Evolutionary conservation across 1,139 yeast genomes (phyloP), one percentile per base, ranked within the genome.

Genomic region (Yamadazyma triangularis): DNA sequence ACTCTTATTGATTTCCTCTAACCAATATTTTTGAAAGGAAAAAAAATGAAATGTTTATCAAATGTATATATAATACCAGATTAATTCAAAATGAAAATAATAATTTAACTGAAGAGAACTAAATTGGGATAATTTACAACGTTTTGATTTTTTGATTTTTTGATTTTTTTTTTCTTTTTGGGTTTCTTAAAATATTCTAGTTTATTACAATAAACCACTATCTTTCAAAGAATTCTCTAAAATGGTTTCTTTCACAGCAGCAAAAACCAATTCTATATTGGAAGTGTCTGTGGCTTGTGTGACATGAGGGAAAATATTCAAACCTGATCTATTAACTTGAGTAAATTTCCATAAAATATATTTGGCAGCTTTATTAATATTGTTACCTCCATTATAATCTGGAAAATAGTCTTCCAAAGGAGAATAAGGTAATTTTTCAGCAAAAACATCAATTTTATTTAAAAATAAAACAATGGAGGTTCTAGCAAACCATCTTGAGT

Each of bases 231-330:
- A 71, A 53, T 88, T 88, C 48, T 86, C 94, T 51, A 88, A 67
- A 33, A 88, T 83, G 4, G 95, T 85, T 56, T 87, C 96, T 51
- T 82, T 83, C 20, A 88, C 91, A 11, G 95, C 95, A 4, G 94
- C 95, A 64, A 88, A 86, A 5, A 88, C 96, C 47, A 87, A 64
- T 48, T 83, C 78, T 41, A 88, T 87, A 53, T 88, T 88, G 16
- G 87, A 79, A 7, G 96, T 87, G 54, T 88, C 96, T 1, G 96
- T 88, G 1, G 96, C 96, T 53, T 88, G 96, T 4, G 96, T 88
- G 18, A 88, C 84, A 51, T 88, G 95, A 9, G 96, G 96, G 49
- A 84, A 85, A 23, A 88, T 74, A 43, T 81, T 83, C 42, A 88
- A 66, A 13, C 88, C 86, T 2, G 93, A 80, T 42, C 95, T 70